phyloP scores from a whole-genome alignment of 202 grass and related monocot species.

The Saccharum hybrid region DNA sequence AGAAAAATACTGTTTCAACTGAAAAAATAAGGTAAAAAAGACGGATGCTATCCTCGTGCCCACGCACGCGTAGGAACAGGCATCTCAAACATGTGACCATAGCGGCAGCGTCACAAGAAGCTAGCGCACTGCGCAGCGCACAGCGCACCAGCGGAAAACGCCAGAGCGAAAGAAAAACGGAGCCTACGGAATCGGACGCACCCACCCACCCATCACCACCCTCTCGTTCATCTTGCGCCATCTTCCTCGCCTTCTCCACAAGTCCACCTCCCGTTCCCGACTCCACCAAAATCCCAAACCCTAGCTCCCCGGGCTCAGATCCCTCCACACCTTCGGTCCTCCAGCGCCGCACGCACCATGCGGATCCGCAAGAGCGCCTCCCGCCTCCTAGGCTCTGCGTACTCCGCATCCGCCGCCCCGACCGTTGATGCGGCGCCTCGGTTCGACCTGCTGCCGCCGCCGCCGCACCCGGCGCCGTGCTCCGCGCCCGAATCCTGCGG shows the following conservation, averaged over 20 bases:
- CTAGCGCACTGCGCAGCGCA: not conserved
- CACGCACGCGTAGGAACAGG: too few relatives aligned
- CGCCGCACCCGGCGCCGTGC: conserved; percentile 18
- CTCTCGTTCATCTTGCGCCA: not conserved
- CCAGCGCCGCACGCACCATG: conserved; percentile 22
- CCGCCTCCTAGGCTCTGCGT: conserved; percentile 35
- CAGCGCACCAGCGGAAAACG: not conserved
- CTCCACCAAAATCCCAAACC: conserved; percentile 47
- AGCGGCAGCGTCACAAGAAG: not conserved
- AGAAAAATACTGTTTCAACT: too few relatives aligned
- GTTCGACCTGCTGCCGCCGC: not conserved
- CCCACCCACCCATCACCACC: not conserved
- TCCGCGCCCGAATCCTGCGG: not conserved
- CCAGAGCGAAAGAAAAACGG: not conserved
- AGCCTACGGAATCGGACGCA: not conserved
- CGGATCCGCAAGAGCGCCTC: conserved; percentile 60
- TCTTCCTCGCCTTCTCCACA: not conserved
- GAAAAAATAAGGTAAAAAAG: too few relatives aligned
- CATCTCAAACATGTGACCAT: not conserved
- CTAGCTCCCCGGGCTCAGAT: conserved; percentile 35
- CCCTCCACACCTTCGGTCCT: not conserved
- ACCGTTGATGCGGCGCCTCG: too few relatives aligned
- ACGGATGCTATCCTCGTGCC: too few relatives aligned
- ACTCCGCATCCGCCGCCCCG: not conserved
- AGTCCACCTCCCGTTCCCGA: not conserved